Evolutionary conservation across 352 stramenopile species (phyloP).

Genomic region (Pythium monospermum): DNA sequence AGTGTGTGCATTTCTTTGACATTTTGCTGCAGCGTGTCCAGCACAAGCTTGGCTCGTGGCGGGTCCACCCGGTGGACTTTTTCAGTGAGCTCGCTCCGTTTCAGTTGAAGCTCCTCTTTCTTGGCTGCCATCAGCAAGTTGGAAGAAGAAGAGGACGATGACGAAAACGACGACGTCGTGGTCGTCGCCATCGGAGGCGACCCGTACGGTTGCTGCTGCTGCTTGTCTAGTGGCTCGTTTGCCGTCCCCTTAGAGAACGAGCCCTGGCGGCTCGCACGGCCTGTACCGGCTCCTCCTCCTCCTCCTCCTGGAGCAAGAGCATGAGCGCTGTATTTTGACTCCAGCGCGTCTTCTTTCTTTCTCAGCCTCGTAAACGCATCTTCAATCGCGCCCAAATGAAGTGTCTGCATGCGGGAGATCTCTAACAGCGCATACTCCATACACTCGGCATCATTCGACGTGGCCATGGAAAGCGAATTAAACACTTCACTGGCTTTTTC

Average conservation of each 20-base stretch:
- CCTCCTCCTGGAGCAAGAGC: too few species aligned
- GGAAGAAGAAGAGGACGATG: constrained; percentile 13
- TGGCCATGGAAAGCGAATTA: constrained; percentile 61
- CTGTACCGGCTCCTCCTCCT: too few species aligned
- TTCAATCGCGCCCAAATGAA: constrained; percentile 71
- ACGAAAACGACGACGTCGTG: constrained; percentile 7
- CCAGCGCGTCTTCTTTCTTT: constrained; percentile 34
- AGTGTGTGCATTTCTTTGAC: constrained; percentile 71
- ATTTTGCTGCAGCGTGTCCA: constrained; percentile 64
- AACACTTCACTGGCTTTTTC: constrained; percentile 69
- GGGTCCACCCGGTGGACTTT: constrained; percentile 63
- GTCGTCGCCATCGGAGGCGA: constrained; percentile 10
- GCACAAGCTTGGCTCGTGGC: constrained; percentile 54
- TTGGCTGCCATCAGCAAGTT: constrained; percentile 33
- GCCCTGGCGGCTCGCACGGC: constrained; percentile 2
- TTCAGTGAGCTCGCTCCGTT: constrained; percentile 42
- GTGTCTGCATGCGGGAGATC: constrained; percentile 74
- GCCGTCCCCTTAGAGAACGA: constrained; percentile 14
- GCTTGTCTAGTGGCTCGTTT: neutral
- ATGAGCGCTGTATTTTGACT: too few species aligned
- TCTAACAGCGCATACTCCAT: constrained; percentile 81
- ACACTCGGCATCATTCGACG: constrained; percentile 69
- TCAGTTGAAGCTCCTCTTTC: constrained; percentile 42
- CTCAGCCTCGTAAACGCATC: constrained; percentile 60
- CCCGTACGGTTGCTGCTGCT: neutral